A percentile compares a stretch with the other conserved stretches of the same genome.
These are phyloP conservation scores for Chrysanthemum makinoi DNA, from an alignment of 129 eudicot genomes.

Conservation along the genomic window DNA sequence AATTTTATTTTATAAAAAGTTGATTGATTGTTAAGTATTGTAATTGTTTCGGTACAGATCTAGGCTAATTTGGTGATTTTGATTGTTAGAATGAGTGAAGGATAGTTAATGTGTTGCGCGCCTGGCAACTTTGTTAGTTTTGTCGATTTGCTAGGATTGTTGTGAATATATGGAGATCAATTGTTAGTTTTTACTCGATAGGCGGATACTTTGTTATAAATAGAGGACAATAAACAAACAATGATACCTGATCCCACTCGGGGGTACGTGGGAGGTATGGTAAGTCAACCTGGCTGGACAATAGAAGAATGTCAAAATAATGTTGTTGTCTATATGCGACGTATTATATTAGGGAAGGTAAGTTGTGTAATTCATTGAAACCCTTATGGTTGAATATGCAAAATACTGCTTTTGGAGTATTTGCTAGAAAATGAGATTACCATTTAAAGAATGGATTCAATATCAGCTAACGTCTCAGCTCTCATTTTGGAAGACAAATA, in stretches of 20 bases:
- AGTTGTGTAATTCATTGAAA: not conserved
- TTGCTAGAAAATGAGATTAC: constrained; percentile 15
- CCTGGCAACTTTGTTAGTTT: too few relatives aligned
- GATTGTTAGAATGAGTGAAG: not conserved
- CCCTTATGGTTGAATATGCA: not conserved
- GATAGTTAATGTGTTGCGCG: not conserved
- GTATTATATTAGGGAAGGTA: not conserved
- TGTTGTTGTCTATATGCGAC: constrained; percentile 3
- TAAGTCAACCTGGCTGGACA: not conserved
- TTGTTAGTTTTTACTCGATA: too few relatives aligned
- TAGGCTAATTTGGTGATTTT: constrained; percentile 23
- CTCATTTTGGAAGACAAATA: not conserved
- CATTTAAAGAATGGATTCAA: not conserved
- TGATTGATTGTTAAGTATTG: not conserved
- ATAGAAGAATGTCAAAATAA: not conserved
- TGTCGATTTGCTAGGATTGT: not conserved
- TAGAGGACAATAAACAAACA: too few relatives aligned
- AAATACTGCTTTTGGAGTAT: not conserved
- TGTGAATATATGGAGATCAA: too few relatives aligned
- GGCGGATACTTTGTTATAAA: too few relatives aligned
- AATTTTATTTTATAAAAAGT: not conserved
- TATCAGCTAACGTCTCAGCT: not conserved
- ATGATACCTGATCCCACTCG: too few relatives aligned
- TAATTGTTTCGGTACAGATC: constrained; percentile 25
- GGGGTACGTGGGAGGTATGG: too few relatives aligned